Conservation (phyloP, 2,329 filamentous ascomycete genomes). For the Alternaria incomplexa region DNA sequence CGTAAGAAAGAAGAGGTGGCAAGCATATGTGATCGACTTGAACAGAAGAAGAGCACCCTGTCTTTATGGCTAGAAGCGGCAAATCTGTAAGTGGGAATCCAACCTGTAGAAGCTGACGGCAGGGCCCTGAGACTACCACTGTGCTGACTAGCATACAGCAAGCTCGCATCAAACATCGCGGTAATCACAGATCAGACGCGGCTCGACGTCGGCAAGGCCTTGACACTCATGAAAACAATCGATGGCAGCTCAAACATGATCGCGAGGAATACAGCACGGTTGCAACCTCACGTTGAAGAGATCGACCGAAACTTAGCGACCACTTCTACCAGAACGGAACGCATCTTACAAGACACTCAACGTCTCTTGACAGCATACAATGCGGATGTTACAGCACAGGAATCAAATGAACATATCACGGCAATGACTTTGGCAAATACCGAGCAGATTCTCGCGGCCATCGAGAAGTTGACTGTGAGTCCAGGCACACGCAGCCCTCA, state of each 20-base stretch:
- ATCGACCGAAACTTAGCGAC: accelerated
- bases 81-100: background rate
- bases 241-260: accelerated
- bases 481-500: background rate
- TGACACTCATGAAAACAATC: background rate
- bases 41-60: background rate
- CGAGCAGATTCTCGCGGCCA: background rate
- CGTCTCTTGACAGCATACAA: background rate
- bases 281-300: background rate
- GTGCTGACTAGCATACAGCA: background rate
- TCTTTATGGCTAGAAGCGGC: background rate
- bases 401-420: accelerated
- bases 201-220: background rate
- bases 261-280: background rate
- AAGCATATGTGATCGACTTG: background rate
- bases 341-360: background rate
- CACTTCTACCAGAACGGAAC: background rate
- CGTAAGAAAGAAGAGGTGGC: background rate
- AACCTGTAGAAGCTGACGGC: accelerated
- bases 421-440: background rate
- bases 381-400: accelerated
- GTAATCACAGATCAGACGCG: background rate
- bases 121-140: background rate
- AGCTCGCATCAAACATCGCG: background rate
- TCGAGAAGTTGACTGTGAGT: background rate